Evolutionary conservation across 2,329 filamentous ascomycete species (phyloP).

Genomic region (Beauveria bassiana): DNA sequence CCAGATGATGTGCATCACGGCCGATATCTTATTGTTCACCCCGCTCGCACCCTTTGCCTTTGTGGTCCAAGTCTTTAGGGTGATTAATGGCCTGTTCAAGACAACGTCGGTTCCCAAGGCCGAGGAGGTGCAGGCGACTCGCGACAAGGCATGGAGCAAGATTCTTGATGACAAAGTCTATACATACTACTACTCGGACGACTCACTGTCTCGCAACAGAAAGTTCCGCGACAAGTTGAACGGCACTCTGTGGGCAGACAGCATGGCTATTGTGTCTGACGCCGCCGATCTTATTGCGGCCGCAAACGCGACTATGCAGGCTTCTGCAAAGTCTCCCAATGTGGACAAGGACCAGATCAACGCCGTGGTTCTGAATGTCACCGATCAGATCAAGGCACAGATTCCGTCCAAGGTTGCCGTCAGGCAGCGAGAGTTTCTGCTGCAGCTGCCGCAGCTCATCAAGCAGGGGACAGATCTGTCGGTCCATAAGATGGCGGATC

Average conservation of each 20-base stretch:
- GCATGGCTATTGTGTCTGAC: not conserved
- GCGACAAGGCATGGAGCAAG: not conserved
- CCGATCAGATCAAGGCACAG: not conserved
- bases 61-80: not conserved
- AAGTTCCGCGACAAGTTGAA: not conserved
- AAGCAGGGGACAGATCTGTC: not conserved
- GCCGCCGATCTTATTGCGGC: not conserved
- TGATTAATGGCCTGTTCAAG: not conserved
- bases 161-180: not conserved
- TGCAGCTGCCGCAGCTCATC: not conserved
- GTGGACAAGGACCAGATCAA: not conserved
- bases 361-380: not conserved
- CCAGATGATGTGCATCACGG: not conserved
- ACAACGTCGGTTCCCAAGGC: not conserved
- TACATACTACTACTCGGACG: not conserved
- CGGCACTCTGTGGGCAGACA: not conserved
- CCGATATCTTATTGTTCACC: not conserved
- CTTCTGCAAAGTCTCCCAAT: not conserved
- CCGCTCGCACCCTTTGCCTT: not conserved
- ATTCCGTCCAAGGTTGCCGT: not conserved
- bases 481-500: not conserved
- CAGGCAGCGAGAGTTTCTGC: not conserved
- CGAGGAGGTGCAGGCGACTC: not conserved
- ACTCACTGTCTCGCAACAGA: not conserved
- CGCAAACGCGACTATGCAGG: not conserved